phyloP scores from a whole-genome alignment of 352 stramenopile species.

The Phytophthora constricta region DNA sequence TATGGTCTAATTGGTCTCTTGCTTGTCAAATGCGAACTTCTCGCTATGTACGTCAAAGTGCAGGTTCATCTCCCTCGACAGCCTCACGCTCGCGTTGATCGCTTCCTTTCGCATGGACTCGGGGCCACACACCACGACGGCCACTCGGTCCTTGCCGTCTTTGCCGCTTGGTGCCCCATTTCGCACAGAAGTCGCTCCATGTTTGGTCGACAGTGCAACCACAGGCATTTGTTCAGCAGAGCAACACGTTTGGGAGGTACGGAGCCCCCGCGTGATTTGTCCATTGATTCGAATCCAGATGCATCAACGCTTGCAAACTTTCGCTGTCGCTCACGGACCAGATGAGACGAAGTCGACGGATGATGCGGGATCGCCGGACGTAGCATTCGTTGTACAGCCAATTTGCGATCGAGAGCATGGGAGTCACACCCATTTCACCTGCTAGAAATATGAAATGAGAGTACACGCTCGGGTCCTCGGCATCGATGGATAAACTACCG shows the following conservation, averaged over 20 bases:
- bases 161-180: constrained; percentile 25
- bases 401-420: constrained; percentile 46
- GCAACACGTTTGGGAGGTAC: constrained; percentile 26
- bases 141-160: constrained; percentile 28
- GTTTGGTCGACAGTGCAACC: constrained; percentile 33
- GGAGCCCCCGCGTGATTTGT: constrained; percentile 10
- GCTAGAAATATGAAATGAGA: constrained; percentile 53
- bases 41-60: constrained; percentile 49
- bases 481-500: constrained; percentile 47
- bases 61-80: constrained; percentile 34
- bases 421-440: constrained; percentile 48
- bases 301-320: constrained; percentile 35
- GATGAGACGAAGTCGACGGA: constrained; percentile 48
- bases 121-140: constrained; percentile 46
- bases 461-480: constrained; percentile 40
- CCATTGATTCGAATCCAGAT: constrained; percentile 3
- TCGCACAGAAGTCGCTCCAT: constrained; percentile 25
- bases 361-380: constrained; percentile 8
- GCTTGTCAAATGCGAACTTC: constrained; percentile 20
- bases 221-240: constrained; percentile 30
- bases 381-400: constrained; percentile 32
- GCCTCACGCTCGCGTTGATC: constrained; percentile 19
- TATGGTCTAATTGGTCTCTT: background rate
- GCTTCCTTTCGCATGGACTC: constrained; percentile 33
- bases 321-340: constrained; percentile 50